A percentile compares a stretch with the other conserved stretches of the same genome.
These are phyloP conservation scores for Talaromyces stipitatus DNA, from an alignment of 495 filamentous ascomycete genomes.

Conservation along the genomic window DNA sequence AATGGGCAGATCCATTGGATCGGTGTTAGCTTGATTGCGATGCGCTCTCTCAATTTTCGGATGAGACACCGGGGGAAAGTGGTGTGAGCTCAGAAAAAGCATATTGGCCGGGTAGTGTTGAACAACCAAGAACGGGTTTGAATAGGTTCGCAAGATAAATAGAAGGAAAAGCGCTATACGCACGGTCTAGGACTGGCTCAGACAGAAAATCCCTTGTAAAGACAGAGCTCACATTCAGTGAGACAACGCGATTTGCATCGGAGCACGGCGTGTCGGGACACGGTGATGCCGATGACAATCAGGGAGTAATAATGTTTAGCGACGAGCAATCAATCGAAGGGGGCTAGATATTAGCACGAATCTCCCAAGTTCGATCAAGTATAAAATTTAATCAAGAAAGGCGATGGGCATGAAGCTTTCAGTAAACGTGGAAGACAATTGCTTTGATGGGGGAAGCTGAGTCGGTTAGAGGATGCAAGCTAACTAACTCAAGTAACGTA, in stretches of 20 bases:
- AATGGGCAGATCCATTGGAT: not conserved
- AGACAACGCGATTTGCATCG: conserved; percentile 1
- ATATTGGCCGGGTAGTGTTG: not conserved
- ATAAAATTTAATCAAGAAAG: not conserved
- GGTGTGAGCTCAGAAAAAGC: not conserved
- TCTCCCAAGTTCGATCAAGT: not conserved
- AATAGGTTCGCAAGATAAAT: not conserved
- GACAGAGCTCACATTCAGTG: not conserved
- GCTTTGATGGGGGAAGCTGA: not conserved
- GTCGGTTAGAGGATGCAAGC: not conserved
- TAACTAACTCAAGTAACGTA: not conserved
- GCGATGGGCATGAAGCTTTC: not conserved
- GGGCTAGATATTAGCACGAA: not conserved
- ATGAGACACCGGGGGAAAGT: not conserved
- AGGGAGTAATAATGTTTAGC: not conserved
- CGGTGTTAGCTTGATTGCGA: conserved; percentile 9
- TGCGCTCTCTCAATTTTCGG: not conserved
- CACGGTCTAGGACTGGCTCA: not conserved
- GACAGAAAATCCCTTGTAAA: not conserved
- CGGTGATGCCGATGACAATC: not conserved
- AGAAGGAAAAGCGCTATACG: not conserved
- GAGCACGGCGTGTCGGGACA: not conserved
- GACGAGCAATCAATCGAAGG: not conserved
- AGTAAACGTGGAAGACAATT: not conserved
- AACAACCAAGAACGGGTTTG: not conserved